A percentile compares a stretch with the other conserved stretches of the same genome.
phyloP scores from a whole-genome alignment of 106 monocot genomes.

The Dendrobium officinale region DNA sequence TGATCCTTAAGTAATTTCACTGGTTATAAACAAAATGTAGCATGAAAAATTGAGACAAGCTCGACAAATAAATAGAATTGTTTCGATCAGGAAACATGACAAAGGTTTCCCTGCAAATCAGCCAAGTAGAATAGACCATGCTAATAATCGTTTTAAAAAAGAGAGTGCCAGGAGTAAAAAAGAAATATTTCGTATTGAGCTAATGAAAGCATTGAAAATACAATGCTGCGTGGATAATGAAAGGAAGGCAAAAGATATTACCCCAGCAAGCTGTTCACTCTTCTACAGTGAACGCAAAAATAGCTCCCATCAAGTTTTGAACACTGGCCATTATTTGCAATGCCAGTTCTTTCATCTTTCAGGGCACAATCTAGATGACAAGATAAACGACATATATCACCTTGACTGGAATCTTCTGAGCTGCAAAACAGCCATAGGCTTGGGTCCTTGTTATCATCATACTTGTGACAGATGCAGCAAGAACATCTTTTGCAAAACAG shows the following conservation, averaged over 20 bases:
- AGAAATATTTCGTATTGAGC: background rate
- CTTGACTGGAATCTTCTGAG: conserved; percentile 24
- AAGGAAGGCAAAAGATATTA: conserved; percentile 18
- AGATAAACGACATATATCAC: conserved; percentile 40
- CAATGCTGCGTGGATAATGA: background rate
- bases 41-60: no score
- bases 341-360: conserved; percentile 41
- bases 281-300: conserved; percentile 43
- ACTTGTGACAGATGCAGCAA: conserved; percentile 63
- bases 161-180: background rate
- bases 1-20: background rate
- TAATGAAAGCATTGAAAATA: background rate
- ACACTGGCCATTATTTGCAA: conserved; percentile 15
- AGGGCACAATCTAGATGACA: conserved; percentile 61
- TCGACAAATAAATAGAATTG: no score
- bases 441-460: conserved; percentile 80
- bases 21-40: no score
- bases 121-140: no score
- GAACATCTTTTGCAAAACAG: conserved; percentile 60
- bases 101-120: no score
- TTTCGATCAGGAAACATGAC: no score
- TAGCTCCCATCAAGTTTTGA: conserved; percentile 42
- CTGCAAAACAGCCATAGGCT: conserved; percentile 72
- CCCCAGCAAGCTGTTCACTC: conserved; percentile 52
- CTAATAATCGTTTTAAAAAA: no score